Evolutionary conservation across 176 grass and related monocot species (phyloP), one percentile per base, ranked within the genome.

Genomic region (Tuctoria greenei): DNA sequence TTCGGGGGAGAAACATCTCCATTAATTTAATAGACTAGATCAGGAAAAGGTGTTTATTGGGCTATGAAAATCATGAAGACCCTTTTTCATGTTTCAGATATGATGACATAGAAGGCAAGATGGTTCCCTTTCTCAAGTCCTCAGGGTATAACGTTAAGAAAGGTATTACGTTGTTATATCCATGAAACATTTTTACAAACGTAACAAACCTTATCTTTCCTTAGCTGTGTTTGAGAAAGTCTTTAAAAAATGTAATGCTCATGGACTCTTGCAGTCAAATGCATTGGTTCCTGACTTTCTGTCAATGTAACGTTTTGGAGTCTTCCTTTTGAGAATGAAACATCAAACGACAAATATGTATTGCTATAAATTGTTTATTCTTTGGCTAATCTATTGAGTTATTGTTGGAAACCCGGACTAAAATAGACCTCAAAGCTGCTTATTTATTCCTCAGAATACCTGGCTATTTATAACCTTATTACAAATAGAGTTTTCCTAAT

Each of bases 101-200:
- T 62, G 78, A 92, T 76, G 89, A 92, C 12, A 88, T 92, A 73
- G 89, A 92, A 69, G 67, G 50, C 42, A 92, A 92, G 78, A 88
- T 92, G 68, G 25, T 45, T 69, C 84, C 84, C 61, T 92, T 88
- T 39, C 78, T 92, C 4, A 81, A 73, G 44, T 65, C 81, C 46
- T 92, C 82, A 35, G 89, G 89, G 27, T 92, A 92, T 41, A 87
- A 90, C 71, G 69, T 88, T 16, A 92, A 88, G 67, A 92, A 88
- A 92, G 89, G 88, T 91, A 86, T 57, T 2, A 34, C 50, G 46
- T 14, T 27, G 31, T 17, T 28, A 50, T 50, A 49, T n/a, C 50
- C 50, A 8, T 52, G 50, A 52, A 52, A 52, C n/a, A n/a, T n/a
- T n/a, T n/a, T n/a, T n/a, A n/a, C n/a, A n/a, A n/a, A n/a, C n/a